These are phyloP conservation scores for Alnus glutinosa DNA, from an alignment of 306 rosid species.

Conservation along the genomic window DNA sequence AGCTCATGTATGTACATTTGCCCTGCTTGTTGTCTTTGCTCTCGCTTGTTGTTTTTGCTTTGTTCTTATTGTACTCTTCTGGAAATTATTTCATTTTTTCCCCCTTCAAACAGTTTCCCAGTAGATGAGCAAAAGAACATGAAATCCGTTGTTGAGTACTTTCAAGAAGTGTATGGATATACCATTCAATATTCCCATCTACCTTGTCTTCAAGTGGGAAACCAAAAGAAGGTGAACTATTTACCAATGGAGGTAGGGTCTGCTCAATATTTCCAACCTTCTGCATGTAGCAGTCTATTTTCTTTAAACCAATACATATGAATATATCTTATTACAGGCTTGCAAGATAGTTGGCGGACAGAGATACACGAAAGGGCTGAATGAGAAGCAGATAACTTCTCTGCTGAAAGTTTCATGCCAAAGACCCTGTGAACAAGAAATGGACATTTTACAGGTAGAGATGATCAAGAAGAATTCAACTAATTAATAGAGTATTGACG, in stretches of 20 bases:
- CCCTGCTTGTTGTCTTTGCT: constrained; percentile 9
- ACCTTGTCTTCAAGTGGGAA: constrained; percentile 55
- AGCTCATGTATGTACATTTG: constrained; percentile 33
- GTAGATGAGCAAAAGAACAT: constrained; percentile 52
- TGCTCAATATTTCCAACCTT: constrained; percentile 7
- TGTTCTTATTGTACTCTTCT: background rate
- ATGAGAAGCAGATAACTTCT: constrained; percentile 50
- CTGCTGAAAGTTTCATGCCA: constrained; percentile 52
- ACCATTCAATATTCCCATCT: constrained; percentile 45
- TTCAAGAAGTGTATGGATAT: constrained; percentile 50
- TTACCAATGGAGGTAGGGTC: constrained; percentile 49
- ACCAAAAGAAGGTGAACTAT: constrained; percentile 47
- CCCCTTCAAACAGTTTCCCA: constrained; percentile 38
- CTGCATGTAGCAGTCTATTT: background rate
- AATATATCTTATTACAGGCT: constrained; percentile 30
- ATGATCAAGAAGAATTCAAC: too few relatives aligned
- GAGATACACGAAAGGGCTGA: constrained; percentile 50
- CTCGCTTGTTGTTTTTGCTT: background rate
- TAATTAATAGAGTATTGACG: too few relatives aligned
- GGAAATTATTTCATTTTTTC: constrained; percentile 14
- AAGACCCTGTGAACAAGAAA: constrained; percentile 48
- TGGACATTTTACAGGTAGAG: constrained; percentile 41
- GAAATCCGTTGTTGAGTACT: constrained; percentile 54
- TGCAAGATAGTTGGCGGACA: constrained; percentile 53
- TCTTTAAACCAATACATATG: background rate